These are phyloP conservation scores for Circinella minor DNA, from an alignment of 371 early-diverging fungal genomes.

Conservation along the genomic window DNA sequence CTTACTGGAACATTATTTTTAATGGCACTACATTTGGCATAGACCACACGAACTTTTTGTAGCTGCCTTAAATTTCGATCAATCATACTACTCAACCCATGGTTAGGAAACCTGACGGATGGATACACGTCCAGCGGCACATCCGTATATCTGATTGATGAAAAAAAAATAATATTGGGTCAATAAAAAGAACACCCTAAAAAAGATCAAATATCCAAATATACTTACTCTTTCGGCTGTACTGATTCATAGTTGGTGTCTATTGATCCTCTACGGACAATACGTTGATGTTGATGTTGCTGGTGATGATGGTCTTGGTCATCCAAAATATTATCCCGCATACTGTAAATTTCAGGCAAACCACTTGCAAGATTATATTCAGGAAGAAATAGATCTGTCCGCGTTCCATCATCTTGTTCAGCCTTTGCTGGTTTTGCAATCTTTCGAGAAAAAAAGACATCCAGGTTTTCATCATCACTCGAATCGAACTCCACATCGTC, in stretches of 20 bases:
- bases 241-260: slow-evolving; percentile 9
- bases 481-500: slow-evolving; percentile 55
- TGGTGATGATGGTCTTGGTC: background rate
- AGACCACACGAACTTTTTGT: slow-evolving; percentile 69
- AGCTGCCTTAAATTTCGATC: slow-evolving; percentile 68
- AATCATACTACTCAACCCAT: slow-evolving; percentile 60
- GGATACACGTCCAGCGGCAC: slow-evolving; percentile 65
- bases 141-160: slow-evolving; percentile 29
- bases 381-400: slow-evolving; percentile 55
- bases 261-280: slow-evolving; percentile 7
- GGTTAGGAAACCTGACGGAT: slow-evolving; percentile 62
- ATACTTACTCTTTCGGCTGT: slow-evolving; percentile 9
- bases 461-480: slow-evolving; percentile 54
- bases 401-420: slow-evolving; percentile 40
- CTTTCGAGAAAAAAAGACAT: slow-evolving; percentile 59
- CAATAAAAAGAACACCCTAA: too few species aligned
- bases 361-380: slow-evolving; percentile 58
- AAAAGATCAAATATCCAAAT: background rate
- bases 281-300: background rate
- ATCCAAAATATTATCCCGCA: slow-evolving; percentile 13
- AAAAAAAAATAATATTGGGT: too few species aligned
- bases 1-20: slow-evolving; percentile 66
- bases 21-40: slow-evolving; percentile 76
- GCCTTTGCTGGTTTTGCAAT: slow-evolving; percentile 51
- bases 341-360: slow-evolving; percentile 50